Conservation (phyloP, 495 filamentous ascomycete species). For the Pseudevernia furfuracea region DNA sequence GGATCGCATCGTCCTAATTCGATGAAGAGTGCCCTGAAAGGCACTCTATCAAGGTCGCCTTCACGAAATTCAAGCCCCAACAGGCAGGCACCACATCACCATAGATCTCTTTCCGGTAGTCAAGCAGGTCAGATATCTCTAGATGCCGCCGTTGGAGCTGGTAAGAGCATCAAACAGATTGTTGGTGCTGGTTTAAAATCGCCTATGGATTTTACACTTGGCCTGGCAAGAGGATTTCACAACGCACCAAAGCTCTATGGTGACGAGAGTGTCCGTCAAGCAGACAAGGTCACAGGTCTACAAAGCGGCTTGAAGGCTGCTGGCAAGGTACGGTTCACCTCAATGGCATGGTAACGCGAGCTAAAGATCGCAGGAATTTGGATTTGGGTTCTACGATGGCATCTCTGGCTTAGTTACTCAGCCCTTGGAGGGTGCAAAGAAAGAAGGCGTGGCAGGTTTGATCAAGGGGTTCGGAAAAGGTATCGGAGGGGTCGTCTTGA, state of each 20-base stretch:
- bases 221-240: conserved; percentile 75
- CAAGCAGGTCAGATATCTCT: conserved; percentile 33
- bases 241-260: conserved; percentile 75
- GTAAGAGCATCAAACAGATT: conserved; percentile 59
- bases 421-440: conserved; percentile 56
- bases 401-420: conserved; percentile 67
- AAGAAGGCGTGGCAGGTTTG: conserved; percentile 60
- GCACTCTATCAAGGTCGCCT: conserved; percentile 13
- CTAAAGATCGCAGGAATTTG: conserved; percentile 46
- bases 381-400: conserved; percentile 60
- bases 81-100: conserved; percentile 8
- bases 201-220: conserved; percentile 73
- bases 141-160: conserved; percentile 51
- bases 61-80: conserved; percentile 18
- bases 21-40: conserved; percentile 14
- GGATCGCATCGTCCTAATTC: conserved; percentile 4
- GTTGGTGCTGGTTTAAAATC: conserved; percentile 63
- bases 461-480: conserved; percentile 71
- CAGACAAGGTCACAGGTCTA: conserved; percentile 63
- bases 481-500: conserved; percentile 61
- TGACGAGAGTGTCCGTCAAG: conserved; percentile 60
- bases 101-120: conserved; percentile 17
- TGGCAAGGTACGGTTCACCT: conserved; percentile 38
- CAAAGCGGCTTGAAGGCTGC: conserved; percentile 59
- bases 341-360: background rate